Evolutionary conservation across 2,329 filamentous ascomycete genomes (phyloP).

Genomic region (Dichotomopilus funicola): DNA sequence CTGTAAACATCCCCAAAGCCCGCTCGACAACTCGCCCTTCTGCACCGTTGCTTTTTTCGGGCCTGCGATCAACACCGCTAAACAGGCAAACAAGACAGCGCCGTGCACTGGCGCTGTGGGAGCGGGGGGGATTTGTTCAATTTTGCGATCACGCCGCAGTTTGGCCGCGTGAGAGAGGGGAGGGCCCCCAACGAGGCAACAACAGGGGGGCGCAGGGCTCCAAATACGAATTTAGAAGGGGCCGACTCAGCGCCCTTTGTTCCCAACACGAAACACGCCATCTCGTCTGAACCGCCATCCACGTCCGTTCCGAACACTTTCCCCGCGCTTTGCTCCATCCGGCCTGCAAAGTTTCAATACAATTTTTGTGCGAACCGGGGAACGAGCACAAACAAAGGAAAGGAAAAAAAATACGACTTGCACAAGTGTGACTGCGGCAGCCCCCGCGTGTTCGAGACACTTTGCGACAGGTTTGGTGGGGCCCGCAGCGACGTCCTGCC

Average conservation of each 20-base stretch:
- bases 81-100: neutral
- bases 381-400: neutral
- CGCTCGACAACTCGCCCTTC: no score
- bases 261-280: conserved; percentile 7
- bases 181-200: neutral
- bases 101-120: neutral
- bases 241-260: neutral
- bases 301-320: neutral
- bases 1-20: no score
- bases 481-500: neutral
- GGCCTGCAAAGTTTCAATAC: neutral
- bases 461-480: conserved; percentile 5
- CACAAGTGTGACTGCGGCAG: neutral
- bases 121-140: neutral
- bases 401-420: neutral
- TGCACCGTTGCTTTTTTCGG: no score
- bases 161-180: neutral
- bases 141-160: conserved; percentile 2
- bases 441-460: conserved; percentile 1
- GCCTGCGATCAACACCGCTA: no score
- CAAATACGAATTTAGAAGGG: conserved; percentile 4
- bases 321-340: neutral
- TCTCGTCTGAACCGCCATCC: neutral
- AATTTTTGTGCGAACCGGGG: neutral
- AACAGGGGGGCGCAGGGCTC: conserved; percentile 8